These are phyloP conservation scores for Tolypocladium guangdongense DNA, from an alignment of 2,329 filamentous ascomycete genomes.

Conservation along the genomic window DNA sequence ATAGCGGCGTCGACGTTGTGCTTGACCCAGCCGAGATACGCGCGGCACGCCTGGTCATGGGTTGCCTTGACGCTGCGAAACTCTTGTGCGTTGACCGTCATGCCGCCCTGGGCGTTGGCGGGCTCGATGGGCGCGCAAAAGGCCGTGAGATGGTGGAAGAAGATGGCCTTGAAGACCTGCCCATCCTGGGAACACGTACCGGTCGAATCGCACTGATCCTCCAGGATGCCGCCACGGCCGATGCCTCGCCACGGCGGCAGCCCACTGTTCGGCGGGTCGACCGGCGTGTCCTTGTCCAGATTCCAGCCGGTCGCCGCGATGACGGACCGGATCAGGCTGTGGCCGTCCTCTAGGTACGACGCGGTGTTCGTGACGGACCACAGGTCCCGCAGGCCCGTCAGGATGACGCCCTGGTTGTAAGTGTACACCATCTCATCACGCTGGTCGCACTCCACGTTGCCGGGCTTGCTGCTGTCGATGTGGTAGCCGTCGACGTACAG, in stretches of 20 bases:
- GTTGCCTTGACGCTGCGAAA: slow-evolving; percentile 18
- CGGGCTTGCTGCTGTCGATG: slow-evolving; percentile 49
- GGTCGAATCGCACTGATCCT: slow-evolving; percentile 70
- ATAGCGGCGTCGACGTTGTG: slow-evolving; percentile 69
- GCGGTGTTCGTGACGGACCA: slow-evolving; percentile 68
- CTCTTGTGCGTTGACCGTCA: slow-evolving; percentile 5
- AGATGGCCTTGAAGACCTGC: slow-evolving; percentile 91
- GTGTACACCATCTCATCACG: slow-evolving; percentile 87
- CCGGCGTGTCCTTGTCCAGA: slow-evolving; percentile 27
- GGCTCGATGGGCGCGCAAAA: slow-evolving; percentile 61
- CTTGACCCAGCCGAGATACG: slow-evolving; percentile 64
- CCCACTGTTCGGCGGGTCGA: slow-evolving; percentile 27
- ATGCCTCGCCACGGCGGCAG: slow-evolving; percentile 59
- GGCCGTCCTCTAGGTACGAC: slow-evolving; percentile 66
- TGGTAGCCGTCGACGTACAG: slow-evolving; percentile 86
- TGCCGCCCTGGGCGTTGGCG: slow-evolving; percentile 10
- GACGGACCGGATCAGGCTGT: slow-evolving; percentile 62
- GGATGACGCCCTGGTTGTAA: slow-evolving; percentile 87
- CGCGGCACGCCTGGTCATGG: slow-evolving; percentile 51
- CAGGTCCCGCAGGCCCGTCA: slow-evolving; percentile 70
- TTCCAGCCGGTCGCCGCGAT: slow-evolving; percentile 72
- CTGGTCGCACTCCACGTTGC: slow-evolving; percentile 64
- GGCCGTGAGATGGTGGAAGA: slow-evolving; percentile 74
- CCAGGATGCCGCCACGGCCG: slow-evolving; percentile 68
- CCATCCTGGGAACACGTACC: slow-evolving; percentile 70